phyloP scores from a whole-genome alignment of 1,139 yeast species.

The Protomyces lactucae-debilis region DNA sequence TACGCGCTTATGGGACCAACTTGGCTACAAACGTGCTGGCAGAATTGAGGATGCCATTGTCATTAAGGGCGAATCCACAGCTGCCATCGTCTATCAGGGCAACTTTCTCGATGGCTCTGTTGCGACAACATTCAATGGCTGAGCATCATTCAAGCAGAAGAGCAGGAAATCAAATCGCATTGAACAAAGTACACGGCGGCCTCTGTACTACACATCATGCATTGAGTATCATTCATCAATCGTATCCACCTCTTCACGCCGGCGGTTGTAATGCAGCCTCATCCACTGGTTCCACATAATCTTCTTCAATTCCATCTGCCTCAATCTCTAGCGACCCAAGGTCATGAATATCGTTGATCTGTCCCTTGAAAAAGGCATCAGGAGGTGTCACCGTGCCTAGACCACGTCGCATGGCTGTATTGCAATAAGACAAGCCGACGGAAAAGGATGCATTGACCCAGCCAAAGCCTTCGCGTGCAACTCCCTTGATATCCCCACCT shows the following conservation, averaged over 20 bases:
- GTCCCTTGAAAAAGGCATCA: slow-evolving; percentile 50
- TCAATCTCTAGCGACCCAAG: background rate
- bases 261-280: background rate
- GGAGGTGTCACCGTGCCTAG: slow-evolving; percentile 83
- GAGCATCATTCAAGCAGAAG: background rate
- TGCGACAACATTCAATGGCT: slow-evolving; percentile 2
- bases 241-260: background rate
- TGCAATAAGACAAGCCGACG: slow-evolving; percentile 66
- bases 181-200: background rate
- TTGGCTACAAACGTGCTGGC: slow-evolving; percentile 73
- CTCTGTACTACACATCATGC: background rate
- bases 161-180: background rate
- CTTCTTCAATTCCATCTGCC: background rate
- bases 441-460: slow-evolving; percentile 91
- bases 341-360: slow-evolving; percentile 1
- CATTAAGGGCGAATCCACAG: slow-evolving; percentile 77
- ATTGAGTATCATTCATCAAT: background rate
- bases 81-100: slow-evolving; percentile 68
- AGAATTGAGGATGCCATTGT: slow-evolving; percentile 79
- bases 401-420: slow-evolving; percentile 66
- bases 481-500: slow-evolving; percentile 88
- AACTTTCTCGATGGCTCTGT: slow-evolving; percentile 37
- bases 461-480: slow-evolving; percentile 88
- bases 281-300: background rate
- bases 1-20: slow-evolving; percentile 69